Evolutionary conservation across 306 rosid genomes (phyloP), one percentile per base, ranked within the genome.

Genomic region (Quercus parvula): DNA sequence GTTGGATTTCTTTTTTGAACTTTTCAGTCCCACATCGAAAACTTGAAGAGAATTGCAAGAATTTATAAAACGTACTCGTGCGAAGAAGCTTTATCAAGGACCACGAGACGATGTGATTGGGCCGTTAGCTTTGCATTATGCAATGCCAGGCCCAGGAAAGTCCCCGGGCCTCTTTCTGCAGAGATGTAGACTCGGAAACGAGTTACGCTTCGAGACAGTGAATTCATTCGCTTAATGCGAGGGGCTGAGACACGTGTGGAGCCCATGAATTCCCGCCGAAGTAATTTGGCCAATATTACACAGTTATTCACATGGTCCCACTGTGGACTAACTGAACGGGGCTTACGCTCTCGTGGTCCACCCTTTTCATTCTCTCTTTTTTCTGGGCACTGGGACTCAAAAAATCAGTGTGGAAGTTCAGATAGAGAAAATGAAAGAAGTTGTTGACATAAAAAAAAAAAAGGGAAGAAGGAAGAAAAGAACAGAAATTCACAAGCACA

Each of bases 241-340:
- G 6, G 28, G 89, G 83, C 85, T 77, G 85, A 81, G 85, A 83
- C 85, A 0, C 5, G 87, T 56, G 83, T 77, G 85, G 85, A 86
- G 83, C 87, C 85, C 2, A 8, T 0, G 19, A 41, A 25, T 6
- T 52, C n/a, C n/a, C 4, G 27, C 56, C 52, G 9, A 64, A 51
- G 81, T 7, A 0, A 3, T 0, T 72, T 81, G 84, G 87, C 80
- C 80, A 1, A 73, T 2, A 0, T 0, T 35, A 75, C 76, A 66
- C 79, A 78, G 87, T 81, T n/a, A 83, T 83, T 81, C 85, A 83
- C 85, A 78, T 12, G 73, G 84, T 73, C 85, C 28, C 46, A 7
- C 1, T 9, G 0, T 0, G 0, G 77, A 44, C 44, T 4, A 83
- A 86, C 89, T 3, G 84, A 83, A 86, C 71, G 85, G 85, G 85